phyloP scores from a whole-genome alignment of 208 protist species.

The Vickermania spadyakhi region DNA sequence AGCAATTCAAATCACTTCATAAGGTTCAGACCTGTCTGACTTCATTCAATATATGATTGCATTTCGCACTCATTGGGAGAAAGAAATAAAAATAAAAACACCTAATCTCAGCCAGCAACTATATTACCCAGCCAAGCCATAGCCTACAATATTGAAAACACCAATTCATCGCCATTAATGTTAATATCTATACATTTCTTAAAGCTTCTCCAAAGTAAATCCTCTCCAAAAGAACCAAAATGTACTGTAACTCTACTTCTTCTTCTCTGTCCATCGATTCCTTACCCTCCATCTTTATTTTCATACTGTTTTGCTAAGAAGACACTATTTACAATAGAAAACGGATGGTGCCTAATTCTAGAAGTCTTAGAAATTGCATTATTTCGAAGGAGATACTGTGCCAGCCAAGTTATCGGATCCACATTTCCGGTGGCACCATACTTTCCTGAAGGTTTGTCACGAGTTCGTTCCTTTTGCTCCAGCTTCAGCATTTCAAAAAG shows the following conservation, averaged over 20 bases:
- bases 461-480: constrained; percentile 14
- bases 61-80: constrained; percentile 2
- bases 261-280: constrained; percentile 15
- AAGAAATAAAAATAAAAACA: constrained; percentile 11
- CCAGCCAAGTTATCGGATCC: constrained; percentile 59
- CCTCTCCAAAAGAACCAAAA: constrained; percentile 24
- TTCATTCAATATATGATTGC: background rate
- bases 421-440: constrained; percentile 17
- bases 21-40: too few species aligned
- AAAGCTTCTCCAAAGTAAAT: constrained; percentile 4
- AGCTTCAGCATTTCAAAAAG: constrained; percentile 37
- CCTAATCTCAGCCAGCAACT: too few species aligned
- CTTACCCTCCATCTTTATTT: constrained; percentile 1
- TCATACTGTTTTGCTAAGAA: constrained; percentile 25
- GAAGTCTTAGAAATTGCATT: constrained; percentile 28
- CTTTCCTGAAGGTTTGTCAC: background rate
- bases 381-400: constrained; percentile 74
- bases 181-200: constrained; percentile 2
- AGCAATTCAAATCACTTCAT: too few species aligned
- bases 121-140: too few species aligned
- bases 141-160: constrained; percentile 1
- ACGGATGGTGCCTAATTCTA: constrained; percentile 37
- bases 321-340: constrained; percentile 41
- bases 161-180: background rate
- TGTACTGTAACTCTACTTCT: constrained; percentile 36